Conservation (phyloP, 192 early-diverging fungal genomes). For the Backusella luteola region DNA sequence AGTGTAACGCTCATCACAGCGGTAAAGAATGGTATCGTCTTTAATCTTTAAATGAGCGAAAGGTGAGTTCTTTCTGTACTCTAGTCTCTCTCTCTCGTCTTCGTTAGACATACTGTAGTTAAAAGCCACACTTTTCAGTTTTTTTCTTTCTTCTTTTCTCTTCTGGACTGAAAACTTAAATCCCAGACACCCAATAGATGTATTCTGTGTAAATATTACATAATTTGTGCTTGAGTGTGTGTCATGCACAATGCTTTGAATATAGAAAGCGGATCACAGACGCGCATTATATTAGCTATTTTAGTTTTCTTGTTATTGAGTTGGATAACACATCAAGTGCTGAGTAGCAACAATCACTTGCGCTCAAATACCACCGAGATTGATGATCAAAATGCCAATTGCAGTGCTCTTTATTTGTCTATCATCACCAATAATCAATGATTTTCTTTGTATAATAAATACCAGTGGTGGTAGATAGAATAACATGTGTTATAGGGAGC, state of each 20-base stretch:
- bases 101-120: neutral
- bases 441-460: conserved; percentile 38
- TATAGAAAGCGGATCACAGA: no score
- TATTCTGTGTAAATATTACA: neutral
- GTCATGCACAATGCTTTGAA: neutral
- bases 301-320: neutral
- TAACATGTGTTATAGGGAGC: conserved; percentile 24
- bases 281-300: neutral
- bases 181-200: neutral
- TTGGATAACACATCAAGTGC: neutral
- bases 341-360: neutral
- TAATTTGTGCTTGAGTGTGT: neutral
- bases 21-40: conserved; percentile 12
- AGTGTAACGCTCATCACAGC: neutral
- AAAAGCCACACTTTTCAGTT: neutral
- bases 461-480: conserved; percentile 27
- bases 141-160: neutral
- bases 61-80: conserved; percentile 8
- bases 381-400: no score
- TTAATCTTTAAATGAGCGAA: conserved; percentile 14
- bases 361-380: neutral
- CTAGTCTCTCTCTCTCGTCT: neutral
- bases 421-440: conserved; percentile 27
- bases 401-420: no score
- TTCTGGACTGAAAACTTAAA: neutral